Percentiles rank a stretch among this genome's conserved stretches.
These are phyloP conservation scores for Trametes villosa DNA, from an alignment of 768 basidiomycete species.

Conservation along the genomic window DNA sequence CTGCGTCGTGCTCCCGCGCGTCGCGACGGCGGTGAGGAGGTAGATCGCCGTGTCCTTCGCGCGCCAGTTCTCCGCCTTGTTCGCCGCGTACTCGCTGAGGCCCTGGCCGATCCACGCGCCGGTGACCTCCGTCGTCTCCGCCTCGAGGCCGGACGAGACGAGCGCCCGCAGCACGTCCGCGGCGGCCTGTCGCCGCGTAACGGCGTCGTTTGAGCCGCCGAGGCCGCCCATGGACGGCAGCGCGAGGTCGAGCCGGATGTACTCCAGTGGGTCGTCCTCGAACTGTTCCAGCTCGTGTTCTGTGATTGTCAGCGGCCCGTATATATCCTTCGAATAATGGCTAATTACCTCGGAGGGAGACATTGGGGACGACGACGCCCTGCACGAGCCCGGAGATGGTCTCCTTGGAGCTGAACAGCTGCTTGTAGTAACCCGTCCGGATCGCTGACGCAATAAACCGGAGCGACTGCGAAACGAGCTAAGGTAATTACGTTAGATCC, in stretches of 20 bases:
- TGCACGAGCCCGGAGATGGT: conserved; percentile 84
- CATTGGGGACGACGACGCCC: conserved; percentile 94
- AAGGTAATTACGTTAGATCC: neutral
- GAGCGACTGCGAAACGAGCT: conserved; percentile 91
- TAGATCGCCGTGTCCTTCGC: conserved; percentile 94
- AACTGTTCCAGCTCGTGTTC: conserved; percentile 94
- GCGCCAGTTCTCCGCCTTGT: conserved; percentile 75
- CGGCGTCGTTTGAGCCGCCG: conserved; percentile 62
- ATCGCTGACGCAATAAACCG: conserved; percentile 93
- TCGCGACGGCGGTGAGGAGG: conserved; percentile 91
- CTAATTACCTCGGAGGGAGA: conserved; percentile 63
- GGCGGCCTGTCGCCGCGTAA: conserved; percentile 90
- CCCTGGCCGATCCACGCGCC: conserved; percentile 82
- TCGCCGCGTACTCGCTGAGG: conserved; percentile 64
- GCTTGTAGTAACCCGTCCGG: conserved; percentile 81
- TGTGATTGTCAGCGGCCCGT: conserved; percentile 22
- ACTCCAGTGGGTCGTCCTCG: conserved; percentile 96
- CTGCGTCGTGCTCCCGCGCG: conserved; percentile 84
- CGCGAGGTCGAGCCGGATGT: conserved; percentile 85
- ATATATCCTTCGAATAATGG: conserved; percentile 12
- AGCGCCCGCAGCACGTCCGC: conserved; percentile 95
- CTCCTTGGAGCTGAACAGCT: conserved; percentile 79
- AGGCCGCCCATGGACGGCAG: conserved; percentile 52
- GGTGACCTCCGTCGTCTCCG: conserved; percentile 86
- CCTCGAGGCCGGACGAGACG: conserved; percentile 78